These are phyloP conservation scores for Chaetomium olivaceum DNA, from an alignment of 2,329 filamentous ascomycete species.

Conservation along the genomic window DNA sequence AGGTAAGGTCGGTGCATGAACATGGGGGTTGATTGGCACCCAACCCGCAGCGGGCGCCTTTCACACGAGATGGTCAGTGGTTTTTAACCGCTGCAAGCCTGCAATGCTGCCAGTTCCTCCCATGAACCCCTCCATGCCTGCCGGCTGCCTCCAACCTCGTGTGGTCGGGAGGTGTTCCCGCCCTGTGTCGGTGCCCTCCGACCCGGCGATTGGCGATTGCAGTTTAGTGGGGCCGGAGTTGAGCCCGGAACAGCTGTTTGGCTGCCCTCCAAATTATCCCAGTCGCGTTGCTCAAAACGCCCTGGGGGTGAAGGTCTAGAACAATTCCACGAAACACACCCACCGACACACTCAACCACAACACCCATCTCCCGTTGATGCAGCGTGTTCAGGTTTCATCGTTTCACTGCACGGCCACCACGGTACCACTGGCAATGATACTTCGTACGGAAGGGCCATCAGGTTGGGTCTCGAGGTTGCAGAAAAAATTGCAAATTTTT, in stretches of 20 bases:
- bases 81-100: background rate
- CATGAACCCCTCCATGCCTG: background rate
- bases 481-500: background rate
- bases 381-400: background rate
- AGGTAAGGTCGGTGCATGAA: background rate
- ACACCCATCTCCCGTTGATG: background rate
- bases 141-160: background rate
- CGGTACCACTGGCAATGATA: background rate
- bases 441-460: too few relatives aligned
- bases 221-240: background rate
- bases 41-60: background rate
- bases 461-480: background rate
- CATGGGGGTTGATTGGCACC: background rate
- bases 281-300: too few relatives aligned
- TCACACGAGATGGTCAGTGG: too few relatives aligned
- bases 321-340: background rate
- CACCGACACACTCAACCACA: too few relatives aligned
- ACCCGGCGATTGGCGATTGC: background rate
- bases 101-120: background rate
- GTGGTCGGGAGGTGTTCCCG: too few relatives aligned
- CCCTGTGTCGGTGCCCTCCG: too few relatives aligned
- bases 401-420: constrained; percentile 4
- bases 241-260: background rate
- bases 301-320: background rate
- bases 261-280: background rate